These are phyloP conservation scores for Podila epigama DNA, from an alignment of 192 early-diverging fungal species.

Conservation along the genomic window DNA sequence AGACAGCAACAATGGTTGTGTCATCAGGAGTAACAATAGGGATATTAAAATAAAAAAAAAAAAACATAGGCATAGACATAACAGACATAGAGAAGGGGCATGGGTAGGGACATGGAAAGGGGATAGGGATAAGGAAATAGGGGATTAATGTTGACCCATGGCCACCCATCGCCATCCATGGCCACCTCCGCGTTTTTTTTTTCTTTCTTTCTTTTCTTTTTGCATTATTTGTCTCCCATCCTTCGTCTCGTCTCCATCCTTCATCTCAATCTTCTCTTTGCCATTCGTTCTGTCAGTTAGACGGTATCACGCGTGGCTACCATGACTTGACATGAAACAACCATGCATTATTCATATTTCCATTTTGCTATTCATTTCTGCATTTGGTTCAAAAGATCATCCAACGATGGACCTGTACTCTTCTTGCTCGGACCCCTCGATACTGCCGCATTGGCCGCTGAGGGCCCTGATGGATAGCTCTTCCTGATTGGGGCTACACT, in stretches of 20 bases:
- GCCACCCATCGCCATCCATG: background rate
- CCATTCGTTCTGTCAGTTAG: background rate
- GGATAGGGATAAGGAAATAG: background rate
- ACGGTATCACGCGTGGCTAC: background rate
- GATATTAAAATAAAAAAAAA: background rate
- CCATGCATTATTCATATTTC: background rate
- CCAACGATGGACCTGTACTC: slow-evolving; percentile 13
- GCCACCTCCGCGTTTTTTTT: background rate
- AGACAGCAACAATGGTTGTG: too few relatives aligned
- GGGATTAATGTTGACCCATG: background rate
- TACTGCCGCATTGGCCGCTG: background rate
- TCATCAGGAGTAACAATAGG: too few relatives aligned
- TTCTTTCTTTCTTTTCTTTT: background rate
- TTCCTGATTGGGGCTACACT: slow-evolving; percentile 23
- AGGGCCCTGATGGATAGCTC: slow-evolving; percentile 19
- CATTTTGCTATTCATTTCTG: slow-evolving; percentile 1
- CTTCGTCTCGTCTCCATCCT: background rate
- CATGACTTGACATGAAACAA: background rate
- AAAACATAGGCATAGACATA: background rate
- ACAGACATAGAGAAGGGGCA: too few relatives aligned
- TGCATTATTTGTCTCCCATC: background rate
- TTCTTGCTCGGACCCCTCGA: background rate
- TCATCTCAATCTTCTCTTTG: background rate
- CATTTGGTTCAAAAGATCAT: slow-evolving; percentile 20
- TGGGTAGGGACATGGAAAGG: too few relatives aligned